These are phyloP conservation scores for Aegilops tauschii DNA, from an alignment of 176 grass and related monocot species.

Conservation along the genomic window DNA sequence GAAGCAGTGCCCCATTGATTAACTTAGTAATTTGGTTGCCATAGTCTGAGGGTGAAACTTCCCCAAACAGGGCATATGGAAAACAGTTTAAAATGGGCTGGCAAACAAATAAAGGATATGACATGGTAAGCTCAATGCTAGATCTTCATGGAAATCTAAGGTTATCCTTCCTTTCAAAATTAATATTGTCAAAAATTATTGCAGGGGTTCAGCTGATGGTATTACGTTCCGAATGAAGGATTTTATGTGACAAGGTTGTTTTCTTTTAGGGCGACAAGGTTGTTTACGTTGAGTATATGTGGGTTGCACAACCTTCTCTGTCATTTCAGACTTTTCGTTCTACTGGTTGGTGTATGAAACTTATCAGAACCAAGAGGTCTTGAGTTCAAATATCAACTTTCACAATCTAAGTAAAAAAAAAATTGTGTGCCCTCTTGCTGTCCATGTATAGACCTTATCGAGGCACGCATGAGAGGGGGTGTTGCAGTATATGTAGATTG, in stretches of 20 bases:
- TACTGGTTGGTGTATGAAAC: too few relatives aligned
- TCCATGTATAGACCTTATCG: too few relatives aligned
- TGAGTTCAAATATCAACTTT: too few relatives aligned
- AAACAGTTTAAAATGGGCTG: neutral
- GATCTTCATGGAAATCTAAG: neutral
- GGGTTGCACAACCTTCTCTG: too few relatives aligned
- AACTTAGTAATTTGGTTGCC: neutral
- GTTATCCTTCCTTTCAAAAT: neutral
- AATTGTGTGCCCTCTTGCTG: too few relatives aligned
- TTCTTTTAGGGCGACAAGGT: too few relatives aligned
- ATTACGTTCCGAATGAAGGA: neutral
- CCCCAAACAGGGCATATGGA: neutral
- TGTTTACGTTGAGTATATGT: too few relatives aligned
- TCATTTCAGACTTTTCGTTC: too few relatives aligned
- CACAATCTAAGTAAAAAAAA: too few relatives aligned
- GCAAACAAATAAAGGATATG: neutral
- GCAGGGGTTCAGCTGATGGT: neutral
- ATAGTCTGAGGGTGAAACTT: neutral
- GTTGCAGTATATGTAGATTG: too few relatives aligned
- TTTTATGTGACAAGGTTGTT: neutral
- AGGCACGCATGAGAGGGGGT: too few relatives aligned
- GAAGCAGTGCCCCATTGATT: neutral
- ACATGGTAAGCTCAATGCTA: neutral
- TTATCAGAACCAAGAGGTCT: too few relatives aligned
- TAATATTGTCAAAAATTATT: neutral